Conservation (phyloP, 306 rosid genomes). For the Canavalia gladiata region DNA sequence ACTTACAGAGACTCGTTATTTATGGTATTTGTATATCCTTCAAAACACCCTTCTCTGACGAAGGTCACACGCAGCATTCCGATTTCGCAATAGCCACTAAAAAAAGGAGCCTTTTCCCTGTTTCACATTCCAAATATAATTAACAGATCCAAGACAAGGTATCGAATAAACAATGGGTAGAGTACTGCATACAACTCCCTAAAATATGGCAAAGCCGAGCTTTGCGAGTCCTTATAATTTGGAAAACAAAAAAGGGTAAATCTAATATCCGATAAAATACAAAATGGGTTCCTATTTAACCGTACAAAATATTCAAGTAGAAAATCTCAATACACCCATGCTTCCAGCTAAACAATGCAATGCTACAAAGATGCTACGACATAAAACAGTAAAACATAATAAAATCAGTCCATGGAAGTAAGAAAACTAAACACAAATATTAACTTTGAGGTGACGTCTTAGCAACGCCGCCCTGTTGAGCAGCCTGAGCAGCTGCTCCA, state of each 20-base stretch:
- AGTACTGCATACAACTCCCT: no score
- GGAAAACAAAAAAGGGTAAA: not conserved
- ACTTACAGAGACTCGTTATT: no score
- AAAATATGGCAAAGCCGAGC: not conserved
- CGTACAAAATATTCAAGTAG: not conserved
- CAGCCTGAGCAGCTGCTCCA: constrained; percentile 67
- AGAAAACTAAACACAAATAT: constrained; percentile 19
- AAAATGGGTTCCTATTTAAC: no score
- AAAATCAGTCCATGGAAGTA: not conserved
- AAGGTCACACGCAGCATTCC: no score
- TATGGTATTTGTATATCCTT: no score
- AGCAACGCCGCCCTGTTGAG: constrained; percentile 69
- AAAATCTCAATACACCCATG: constrained; percentile 14
- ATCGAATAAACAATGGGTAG: not conserved
- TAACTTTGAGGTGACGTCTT: constrained; percentile 87
- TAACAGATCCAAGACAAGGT: not conserved
- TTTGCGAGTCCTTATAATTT: not conserved
- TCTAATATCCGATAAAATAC: not conserved
- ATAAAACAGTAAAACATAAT: constrained; percentile 30
- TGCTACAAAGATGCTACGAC: constrained; percentile 43
- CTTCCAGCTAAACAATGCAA: constrained; percentile 47
- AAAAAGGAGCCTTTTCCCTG: not conserved
- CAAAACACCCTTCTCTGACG: no score
- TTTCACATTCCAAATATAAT: not conserved
- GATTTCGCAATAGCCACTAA: no score